Evolutionary conservation across 352 stramenopile species (phyloP).

Genomic region (Globisporangium acanthophoron): DNA sequence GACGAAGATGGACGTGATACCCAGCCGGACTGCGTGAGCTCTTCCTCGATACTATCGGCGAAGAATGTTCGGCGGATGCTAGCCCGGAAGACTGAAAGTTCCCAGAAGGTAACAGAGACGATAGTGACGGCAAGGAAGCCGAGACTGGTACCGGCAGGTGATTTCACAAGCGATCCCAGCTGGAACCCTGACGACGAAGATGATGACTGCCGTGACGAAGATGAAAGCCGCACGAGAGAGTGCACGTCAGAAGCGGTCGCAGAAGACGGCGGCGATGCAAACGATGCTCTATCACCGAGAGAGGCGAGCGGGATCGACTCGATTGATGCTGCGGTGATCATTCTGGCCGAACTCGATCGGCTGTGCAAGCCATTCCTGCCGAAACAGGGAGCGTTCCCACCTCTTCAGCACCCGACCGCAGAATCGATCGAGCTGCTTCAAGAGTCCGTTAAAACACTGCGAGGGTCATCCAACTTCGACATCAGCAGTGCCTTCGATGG

Average conservation of each 20-base stretch:
- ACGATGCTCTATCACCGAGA: slow-evolving; percentile 2
- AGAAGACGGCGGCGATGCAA: neutral
- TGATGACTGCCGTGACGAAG: slow-evolving; percentile 46
- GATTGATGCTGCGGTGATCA: slow-evolving; percentile 36
- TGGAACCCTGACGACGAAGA: slow-evolving; percentile 22
- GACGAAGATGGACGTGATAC: neutral
- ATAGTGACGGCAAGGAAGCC: slow-evolving; percentile 7
- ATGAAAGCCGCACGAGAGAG: slow-evolving; percentile 7
- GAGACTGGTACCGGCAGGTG: slow-evolving; percentile 1
- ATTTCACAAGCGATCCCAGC: neutral
- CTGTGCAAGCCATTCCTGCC: slow-evolving; percentile 44
- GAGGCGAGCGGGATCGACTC: slow-evolving; percentile 15
- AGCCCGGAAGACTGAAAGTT: neutral
- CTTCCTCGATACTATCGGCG: slow-evolving; percentile 8
- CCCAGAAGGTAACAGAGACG: neutral
- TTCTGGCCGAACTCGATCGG: slow-evolving; percentile 80
- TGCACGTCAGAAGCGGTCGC: neutral
- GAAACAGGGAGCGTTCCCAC: slow-evolving; percentile 25
- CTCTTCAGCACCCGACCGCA: slow-evolving; percentile 22
- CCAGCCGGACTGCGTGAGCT: neutral
- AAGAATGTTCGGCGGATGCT: slow-evolving; percentile 8
- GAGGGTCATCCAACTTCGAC: neutral
- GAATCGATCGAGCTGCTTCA: slow-evolving; percentile 19
- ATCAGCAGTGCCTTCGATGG: slow-evolving; percentile 22
- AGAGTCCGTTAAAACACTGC: neutral